These are phyloP conservation scores for Chaetomiaceae sp. DNA, from an alignment of 2,329 filamentous ascomycete genomes.

Conservation along the genomic window DNA sequence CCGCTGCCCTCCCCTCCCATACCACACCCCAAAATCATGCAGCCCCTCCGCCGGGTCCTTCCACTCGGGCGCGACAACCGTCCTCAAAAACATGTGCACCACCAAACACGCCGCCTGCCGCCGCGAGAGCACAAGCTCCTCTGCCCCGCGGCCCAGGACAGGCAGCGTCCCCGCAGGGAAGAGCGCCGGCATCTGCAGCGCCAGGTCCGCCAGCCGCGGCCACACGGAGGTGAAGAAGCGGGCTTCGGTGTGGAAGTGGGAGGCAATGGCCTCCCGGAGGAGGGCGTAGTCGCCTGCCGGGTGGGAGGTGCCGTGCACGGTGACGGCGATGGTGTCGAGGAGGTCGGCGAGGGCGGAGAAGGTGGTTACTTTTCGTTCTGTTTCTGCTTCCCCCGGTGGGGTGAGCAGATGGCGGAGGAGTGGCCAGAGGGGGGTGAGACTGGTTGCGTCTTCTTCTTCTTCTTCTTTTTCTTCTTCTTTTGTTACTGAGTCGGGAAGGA, in stretches of 20 bases:
- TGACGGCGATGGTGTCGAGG: conserved; percentile 18
- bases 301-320: conserved; percentile 7
- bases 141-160: no score
- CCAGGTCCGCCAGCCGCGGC: conserved; percentile 1
- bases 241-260: neutral
- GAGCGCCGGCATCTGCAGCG: no score
- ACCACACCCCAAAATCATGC: conserved; percentile 36
- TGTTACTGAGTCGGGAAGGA: conserved; percentile 9
- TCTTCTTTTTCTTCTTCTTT: no score
- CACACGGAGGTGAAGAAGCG: conserved; percentile 5
- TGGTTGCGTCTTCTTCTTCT: conserved; percentile 11
- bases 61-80: conserved; percentile 20
- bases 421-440: conserved; percentile 12
- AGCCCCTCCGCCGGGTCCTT: conserved; percentile 29
- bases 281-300: conserved; percentile 13
- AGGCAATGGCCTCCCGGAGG: conserved; percentile 2
- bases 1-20: conserved; percentile 29
- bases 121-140: conserved; percentile 24
- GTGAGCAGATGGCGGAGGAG: conserved; percentile 8
- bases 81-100: conserved; percentile 32
- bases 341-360: conserved; percentile 2
- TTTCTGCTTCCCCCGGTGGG: neutral
- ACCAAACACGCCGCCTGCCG: neutral
- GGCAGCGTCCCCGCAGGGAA: no score
- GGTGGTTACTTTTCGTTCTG: neutral